Conservation (phyloP, 139 green algal genomes). For the Closterium sp. region DNA sequence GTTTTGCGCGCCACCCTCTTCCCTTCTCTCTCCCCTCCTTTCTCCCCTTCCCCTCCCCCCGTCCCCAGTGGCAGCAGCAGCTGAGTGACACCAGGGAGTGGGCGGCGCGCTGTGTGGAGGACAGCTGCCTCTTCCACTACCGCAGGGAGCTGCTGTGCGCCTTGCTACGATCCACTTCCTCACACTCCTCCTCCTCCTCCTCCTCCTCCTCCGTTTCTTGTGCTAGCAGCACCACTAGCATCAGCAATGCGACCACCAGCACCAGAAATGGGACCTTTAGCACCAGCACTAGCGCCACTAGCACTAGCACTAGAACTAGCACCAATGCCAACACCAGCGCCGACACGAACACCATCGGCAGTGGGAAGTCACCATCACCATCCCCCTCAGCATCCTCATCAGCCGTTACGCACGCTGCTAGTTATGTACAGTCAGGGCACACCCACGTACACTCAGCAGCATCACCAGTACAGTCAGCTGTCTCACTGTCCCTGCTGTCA, state of each 20-base stretch:
- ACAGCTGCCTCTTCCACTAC: constrained; percentile 60
- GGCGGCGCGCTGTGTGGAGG: constrained; percentile 51
- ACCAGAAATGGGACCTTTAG: not conserved
- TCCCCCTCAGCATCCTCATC: not conserved
- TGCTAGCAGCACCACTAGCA: not conserved
- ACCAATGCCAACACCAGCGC: not conserved
- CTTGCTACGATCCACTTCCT: not conserved
- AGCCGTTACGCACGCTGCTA: not conserved
- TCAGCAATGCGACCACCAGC: not conserved
- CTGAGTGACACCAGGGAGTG: constrained; percentile 70
- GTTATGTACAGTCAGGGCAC: not conserved
- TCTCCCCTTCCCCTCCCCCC: not conserved
- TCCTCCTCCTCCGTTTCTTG: not conserved
- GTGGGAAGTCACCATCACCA: not conserved
- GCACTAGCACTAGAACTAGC: not conserved
- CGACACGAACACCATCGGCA: not conserved
- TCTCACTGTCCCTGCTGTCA: not conserved
- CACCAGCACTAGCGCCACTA: not conserved
- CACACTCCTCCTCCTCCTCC: not conserved
- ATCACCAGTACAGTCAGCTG: not conserved
- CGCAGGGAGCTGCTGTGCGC: constrained; percentile 16
- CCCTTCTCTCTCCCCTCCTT: no score
- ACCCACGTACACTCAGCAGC: not conserved
- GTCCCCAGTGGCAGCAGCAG: constrained; percentile 19
- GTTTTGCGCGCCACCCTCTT: not conserved